Evolutionary conservation across 495 filamentous ascomycete genomes (phyloP).

Genomic region (Aspergillus campestris): DNA sequence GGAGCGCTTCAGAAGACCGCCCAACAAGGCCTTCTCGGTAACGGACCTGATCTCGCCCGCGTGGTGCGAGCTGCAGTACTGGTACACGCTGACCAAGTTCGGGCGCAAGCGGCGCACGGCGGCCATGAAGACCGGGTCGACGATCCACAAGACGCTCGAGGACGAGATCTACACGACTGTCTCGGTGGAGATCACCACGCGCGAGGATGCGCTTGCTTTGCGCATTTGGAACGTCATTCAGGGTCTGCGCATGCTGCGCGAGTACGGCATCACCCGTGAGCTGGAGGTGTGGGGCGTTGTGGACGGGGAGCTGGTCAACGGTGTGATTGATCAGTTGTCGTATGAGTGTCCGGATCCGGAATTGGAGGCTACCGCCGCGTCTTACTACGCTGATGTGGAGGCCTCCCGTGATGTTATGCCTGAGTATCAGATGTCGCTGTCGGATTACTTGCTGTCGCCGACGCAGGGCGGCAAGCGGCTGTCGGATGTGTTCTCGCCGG

Average conservation of each 20-base stretch:
- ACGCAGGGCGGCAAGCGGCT: conserved; percentile 31
- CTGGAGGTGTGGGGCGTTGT: conserved; percentile 87
- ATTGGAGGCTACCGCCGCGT: conserved; percentile 47
- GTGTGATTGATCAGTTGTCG: conserved; percentile 81
- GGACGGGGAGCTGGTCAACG: conserved; percentile 76
- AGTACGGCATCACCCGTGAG: conserved; percentile 78
- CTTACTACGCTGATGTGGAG: conserved; percentile 27
- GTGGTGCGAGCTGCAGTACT: conserved; percentile 96
- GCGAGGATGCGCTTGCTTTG: conserved; percentile 77
- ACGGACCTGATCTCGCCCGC: conserved; percentile 80
- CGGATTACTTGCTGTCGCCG: conserved; percentile 40
- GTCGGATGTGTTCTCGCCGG: conserved; percentile 17
- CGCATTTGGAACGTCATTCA: conserved; percentile 89
- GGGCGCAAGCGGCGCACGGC: conserved; percentile 65
- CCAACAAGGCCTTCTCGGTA: conserved; percentile 77
- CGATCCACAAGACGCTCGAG: conserved; percentile 75
- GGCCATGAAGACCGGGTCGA: conserved; percentile 75
- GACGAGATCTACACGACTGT: conserved; percentile 75
- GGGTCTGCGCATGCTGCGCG: conserved; percentile 66
- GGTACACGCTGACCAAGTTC: conserved; percentile 69
- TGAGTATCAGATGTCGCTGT: conserved; percentile 47
- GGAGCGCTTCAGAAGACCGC: conserved; percentile 69
- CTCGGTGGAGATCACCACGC: conserved; percentile 57
- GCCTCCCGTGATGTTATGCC: conserved; percentile 29
- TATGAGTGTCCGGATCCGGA: conserved; percentile 65